Base-by-base conservation (phyloP, 78 protist genomes). In the Planoprotostelium fungivorum region DNA sequence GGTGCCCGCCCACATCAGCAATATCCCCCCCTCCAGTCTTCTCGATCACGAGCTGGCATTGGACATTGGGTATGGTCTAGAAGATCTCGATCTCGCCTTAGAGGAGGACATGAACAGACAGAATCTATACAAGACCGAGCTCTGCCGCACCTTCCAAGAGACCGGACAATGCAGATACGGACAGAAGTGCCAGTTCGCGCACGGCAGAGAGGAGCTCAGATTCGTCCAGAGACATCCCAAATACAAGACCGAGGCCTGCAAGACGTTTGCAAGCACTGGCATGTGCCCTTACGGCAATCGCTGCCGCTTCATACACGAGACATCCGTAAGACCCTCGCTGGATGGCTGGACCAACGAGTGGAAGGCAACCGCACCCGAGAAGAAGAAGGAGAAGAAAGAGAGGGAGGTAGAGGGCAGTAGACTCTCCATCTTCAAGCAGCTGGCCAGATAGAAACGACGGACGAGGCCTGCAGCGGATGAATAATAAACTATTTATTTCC, bases 161-260 rank as follows among this genome's bases (percentile, higher is more conserved):
- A 87, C 90, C 29, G 92, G 94, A 0, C 0, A 35, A 29, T 95
- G 97, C 91, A 63, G 87, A 31, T 94, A 94, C 73, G 95, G 93
- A 28, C 84, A 28, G 37, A 87, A 88, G 38, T 95, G 97, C 89
- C 92, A 91, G 92, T 95, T 93, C 34, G 97, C 97, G 0, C 97
- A 95, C 88, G 93, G 95, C 84, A 28, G 0, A 0, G 88, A 34
- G 34, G 94, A 91, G 85, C 91, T 91, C 37, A 86, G 94, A 0
- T 86, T 0, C 23, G 35, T 91, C 51, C 5, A 0, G 16, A 90
- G 94, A n/a, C 94, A 91, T 51, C 94, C 94, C n/a, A 35, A 39
- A 37, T 92, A 92, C 91, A 92, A 92, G 87, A 88, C 94, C 34
- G n/a, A 88, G 89, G 29, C 39, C 29, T 92, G 94, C 84, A 90